phyloP scores from a whole-genome alignment of 2,329 filamentous ascomycete species.

The Dendrostoma leiphaemia region DNA sequence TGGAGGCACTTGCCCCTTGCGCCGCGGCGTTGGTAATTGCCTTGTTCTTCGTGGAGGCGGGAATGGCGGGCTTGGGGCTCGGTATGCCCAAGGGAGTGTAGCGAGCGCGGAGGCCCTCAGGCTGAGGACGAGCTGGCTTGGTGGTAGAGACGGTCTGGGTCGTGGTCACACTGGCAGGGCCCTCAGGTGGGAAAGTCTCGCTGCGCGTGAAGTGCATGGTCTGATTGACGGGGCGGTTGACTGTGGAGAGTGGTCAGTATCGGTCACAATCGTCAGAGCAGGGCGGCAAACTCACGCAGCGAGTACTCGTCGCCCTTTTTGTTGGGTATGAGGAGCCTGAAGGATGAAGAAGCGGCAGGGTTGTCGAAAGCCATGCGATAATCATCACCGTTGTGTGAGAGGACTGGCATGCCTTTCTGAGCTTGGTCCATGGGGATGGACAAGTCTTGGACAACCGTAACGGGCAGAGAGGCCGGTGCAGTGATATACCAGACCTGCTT shows the following conservation, averaged over 20 bases:
- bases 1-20: conserved; percentile 11
- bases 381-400: conserved; percentile 62
- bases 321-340: conserved; percentile 61
- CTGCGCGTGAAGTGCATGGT: conserved; percentile 60
- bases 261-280: conserved; percentile 13
- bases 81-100: conserved; percentile 64
- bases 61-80: conserved; percentile 23
- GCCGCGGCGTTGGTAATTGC: conserved; percentile 10
- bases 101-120: conserved; percentile 64
- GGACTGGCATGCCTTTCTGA: conserved; percentile 48
- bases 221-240: conserved; percentile 49
- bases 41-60: conserved; percentile 6
- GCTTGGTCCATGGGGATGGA: conserved; percentile 58
- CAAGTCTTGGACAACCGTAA: conserved; percentile 64
- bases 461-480: conserved; percentile 66
- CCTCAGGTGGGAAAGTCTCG: conserved; percentile 22
- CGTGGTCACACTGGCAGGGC: conserved; percentile 30
- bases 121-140: conserved; percentile 60
- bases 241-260: conserved; percentile 29
- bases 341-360: conserved; percentile 47
- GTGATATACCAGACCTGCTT: conserved; percentile 83
- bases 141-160: conserved; percentile 39
- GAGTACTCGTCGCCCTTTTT: conserved; percentile 40
- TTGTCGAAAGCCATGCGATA: conserved; percentile 60
- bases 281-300: neutral